Conservation (phyloP, 2,329 filamentous ascomycete genomes). For the Fusarium pseudonygamai region DNA sequence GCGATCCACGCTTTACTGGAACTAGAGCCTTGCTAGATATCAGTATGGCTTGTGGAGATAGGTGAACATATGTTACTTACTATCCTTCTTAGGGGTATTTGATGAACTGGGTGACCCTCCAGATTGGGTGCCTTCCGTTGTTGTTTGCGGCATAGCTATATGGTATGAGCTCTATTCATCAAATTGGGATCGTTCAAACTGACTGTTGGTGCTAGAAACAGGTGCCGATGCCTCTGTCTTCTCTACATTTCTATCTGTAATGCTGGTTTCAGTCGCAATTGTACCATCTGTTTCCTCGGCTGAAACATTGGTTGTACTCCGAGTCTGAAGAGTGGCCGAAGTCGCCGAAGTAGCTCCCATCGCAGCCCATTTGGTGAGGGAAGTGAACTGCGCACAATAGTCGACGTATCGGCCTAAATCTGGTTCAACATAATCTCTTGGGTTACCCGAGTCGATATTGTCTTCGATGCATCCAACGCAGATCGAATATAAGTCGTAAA, state of each 20-base stretch:
- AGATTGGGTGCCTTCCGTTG: neutral
- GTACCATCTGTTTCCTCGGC: no score
- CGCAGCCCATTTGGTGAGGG: neutral
- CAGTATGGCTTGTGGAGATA: neutral
- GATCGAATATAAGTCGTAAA: neutral
- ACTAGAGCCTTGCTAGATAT: neutral
- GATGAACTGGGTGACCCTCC: rapidly evolving
- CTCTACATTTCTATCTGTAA: neutral
- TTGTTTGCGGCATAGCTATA: neutral
- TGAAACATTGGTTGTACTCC: rapidly evolving
- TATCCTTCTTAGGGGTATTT: rapidly evolving
- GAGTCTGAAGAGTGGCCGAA: neutral
- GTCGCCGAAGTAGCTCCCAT: neutral
- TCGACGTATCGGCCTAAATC: neutral
- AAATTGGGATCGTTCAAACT: neutral
- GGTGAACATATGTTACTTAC: rapidly evolving
- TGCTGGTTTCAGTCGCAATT: rapidly evolving
- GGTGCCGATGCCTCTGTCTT: rapidly evolving
- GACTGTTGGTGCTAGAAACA: neutral
- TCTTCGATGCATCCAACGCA: neutral
- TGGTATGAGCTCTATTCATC: neutral
- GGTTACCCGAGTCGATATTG: neutral
- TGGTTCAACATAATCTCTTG: neutral
- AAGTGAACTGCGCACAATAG: neutral
- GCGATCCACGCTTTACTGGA: neutral